These are phyloP conservation scores for Globisporangium emineosum DNA, from an alignment of 352 stramenopile species.

Conservation along the genomic window DNA sequence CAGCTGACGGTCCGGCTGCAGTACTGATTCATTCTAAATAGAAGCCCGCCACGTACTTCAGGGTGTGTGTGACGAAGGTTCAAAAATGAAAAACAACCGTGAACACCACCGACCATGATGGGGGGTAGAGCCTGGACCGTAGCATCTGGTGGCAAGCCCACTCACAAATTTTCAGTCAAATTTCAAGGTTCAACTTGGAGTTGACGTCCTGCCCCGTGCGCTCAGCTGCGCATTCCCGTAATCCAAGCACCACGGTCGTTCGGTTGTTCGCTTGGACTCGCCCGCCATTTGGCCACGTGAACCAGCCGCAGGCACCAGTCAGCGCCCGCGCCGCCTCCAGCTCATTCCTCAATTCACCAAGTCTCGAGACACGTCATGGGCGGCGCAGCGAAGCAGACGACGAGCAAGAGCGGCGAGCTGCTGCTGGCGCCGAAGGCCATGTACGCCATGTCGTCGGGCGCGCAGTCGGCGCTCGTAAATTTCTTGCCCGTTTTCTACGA, in stretches of 20 bases:
- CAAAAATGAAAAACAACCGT: neutral
- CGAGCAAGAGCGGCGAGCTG: conserved; percentile 16
- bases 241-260: conserved; percentile 9
- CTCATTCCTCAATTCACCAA: conserved; percentile 9
- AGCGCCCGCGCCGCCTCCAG: neutral
- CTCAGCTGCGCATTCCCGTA: conserved; percentile 12
- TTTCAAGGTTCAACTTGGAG: conserved; percentile 13
- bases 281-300: neutral
- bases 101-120: neutral
- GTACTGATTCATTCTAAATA: neutral
- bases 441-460: conserved; percentile 67
- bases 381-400: conserved; percentile 13
- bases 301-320: neutral
- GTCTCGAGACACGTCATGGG: conserved; percentile 19
- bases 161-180: conserved; percentile 15
- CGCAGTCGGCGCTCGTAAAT: conserved; percentile 66
- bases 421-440: conserved; percentile 76
- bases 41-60: neutral
- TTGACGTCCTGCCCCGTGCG: neutral
- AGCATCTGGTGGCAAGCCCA: neutral
- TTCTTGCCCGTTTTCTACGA: conserved; percentile 78
- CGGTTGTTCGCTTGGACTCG: neutral
- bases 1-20: neutral
- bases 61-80: neutral
- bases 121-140: too few species aligned